Conservation (phyloP, 768 basidiomycete species). For the Saitozyma podzolica region DNA sequence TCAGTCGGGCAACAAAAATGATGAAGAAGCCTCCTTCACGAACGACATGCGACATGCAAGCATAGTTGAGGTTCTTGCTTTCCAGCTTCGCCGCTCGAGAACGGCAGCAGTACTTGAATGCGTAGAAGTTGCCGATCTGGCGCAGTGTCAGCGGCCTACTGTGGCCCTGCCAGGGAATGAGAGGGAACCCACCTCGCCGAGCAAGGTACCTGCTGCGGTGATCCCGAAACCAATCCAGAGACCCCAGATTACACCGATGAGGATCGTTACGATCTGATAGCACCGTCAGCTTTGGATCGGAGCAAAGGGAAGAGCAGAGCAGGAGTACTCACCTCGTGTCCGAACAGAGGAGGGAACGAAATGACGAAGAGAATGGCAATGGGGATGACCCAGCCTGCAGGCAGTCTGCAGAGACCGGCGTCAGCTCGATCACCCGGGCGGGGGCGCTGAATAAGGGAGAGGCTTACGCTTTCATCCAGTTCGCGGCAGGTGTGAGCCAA, state of each 20-base stretch:
- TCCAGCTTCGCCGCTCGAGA: constrained; percentile 47
- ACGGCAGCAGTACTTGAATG: constrained; percentile 45
- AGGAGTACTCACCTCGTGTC: constrained; percentile 63
- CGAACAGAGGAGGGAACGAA: constrained; percentile 88
- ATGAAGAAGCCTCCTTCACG: constrained; percentile 53
- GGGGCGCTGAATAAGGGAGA: not conserved
- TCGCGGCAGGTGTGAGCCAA: constrained; percentile 67
- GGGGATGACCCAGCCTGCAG: constrained; percentile 61
- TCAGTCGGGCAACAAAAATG: constrained; percentile 48
- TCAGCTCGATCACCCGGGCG: too few species aligned
- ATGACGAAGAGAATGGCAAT: constrained; percentile 78
- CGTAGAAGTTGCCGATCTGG: constrained; percentile 49
- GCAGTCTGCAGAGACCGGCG: constrained; percentile 25
- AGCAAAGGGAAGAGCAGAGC: not conserved
- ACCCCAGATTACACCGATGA: constrained; percentile 53
- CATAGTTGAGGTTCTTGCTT: constrained; percentile 49
- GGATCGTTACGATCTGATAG: constrained; percentile 45
- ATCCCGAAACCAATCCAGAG: constrained; percentile 53
- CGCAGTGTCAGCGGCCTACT: not conserved
- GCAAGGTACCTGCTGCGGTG: constrained; percentile 42
- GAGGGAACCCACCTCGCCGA: constrained; percentile 32
- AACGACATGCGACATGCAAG: constrained; percentile 51
- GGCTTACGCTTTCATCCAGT: constrained; percentile 60
- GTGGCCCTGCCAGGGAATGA: not conserved
- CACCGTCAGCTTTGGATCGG: not conserved